Base-by-base conservation (phyloP, 2,329 filamentous ascomycete genomes). In the Lecanicillium sp. region DNA sequence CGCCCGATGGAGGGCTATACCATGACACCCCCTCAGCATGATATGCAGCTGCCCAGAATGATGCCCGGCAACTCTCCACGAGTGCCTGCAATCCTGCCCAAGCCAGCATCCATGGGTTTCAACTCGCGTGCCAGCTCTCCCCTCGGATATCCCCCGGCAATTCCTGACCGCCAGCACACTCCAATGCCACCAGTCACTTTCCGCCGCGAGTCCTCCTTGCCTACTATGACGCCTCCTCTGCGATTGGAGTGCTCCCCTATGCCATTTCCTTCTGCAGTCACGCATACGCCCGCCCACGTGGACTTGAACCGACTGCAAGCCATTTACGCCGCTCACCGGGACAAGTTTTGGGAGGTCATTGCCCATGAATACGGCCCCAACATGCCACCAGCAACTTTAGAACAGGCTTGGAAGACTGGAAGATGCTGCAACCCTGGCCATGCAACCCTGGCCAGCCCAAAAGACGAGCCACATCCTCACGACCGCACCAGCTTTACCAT, bases 301-400 rank as follows among this genome's bases (percentile, higher is more conserved):
- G 79, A 86, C 57, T 70, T 79, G 51, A 65, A 72, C 19, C 80
- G 82, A 34, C 77, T 90, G 17, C 74, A 78, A 34, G 69, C 74
- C 44, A 75, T 88, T 48, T 89, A 89, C 59, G 73, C 79, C 37
- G 66, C 74, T 7, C 83, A 87, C 60, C 77, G 82, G 31, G 68
- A 72, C 36, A 73, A 75, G 8, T 89, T 90, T 64, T 90, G 85
- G 84, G 68, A 74, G 25, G 70, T 74, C 34, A 73, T 90, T 27
- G 83, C 84, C 20, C 66, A 74, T 18, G 82, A 87, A 51, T 89
- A 89, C 52, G 83, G 83, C 38, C 59, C 65, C 12, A 74, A 77
- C 25, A 69, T 71, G 2, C 79, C 75, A 35, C 75, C 82, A 2
- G 67, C 71, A 12, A 67, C 77, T 25, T 68, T 87, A 15, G 83